phyloP scores from a whole-genome alignment of 805 yeast genomes.

The Metschnikowia kofuensis region DNA sequence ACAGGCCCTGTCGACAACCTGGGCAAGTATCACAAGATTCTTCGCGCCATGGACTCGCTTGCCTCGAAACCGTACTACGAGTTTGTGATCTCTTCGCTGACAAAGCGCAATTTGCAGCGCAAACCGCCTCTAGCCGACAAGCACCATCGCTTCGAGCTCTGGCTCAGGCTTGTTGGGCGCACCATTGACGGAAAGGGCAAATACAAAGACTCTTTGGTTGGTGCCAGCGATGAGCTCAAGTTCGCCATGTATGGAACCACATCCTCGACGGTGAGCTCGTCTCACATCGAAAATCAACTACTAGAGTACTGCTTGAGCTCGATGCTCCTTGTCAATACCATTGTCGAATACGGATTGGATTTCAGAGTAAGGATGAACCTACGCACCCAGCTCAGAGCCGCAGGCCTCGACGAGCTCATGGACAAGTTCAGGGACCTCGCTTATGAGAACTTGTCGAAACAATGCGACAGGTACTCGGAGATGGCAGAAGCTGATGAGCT shows the following conservation, averaged over 20 bases:
- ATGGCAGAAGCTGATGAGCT: slow-evolving; percentile 54
- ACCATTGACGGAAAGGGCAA: slow-evolving; percentile 84
- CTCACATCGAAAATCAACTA: slow-evolving; percentile 56
- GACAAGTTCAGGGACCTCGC: slow-evolving; percentile 35
- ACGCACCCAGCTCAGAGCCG: slow-evolving; percentile 44
- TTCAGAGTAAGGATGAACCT: slow-evolving; percentile 51
- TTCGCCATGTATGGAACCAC: slow-evolving; percentile 15
- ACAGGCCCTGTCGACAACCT: slow-evolving; percentile 26
- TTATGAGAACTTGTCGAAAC: slow-evolving; percentile 59
- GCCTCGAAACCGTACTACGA: slow-evolving; percentile 38
- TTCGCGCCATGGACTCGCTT: slow-evolving; percentile 49
- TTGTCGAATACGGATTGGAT: slow-evolving; percentile 48
- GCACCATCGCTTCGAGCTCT: slow-evolving; percentile 58
- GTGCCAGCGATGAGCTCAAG: slow-evolving; percentile 82
- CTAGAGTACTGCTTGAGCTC: slow-evolving; percentile 72
- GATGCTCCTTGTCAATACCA: slow-evolving; percentile 64
- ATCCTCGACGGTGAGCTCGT: slow-evolving; percentile 37
- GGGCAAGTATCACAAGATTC: slow-evolving; percentile 53
- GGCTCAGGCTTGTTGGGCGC: slow-evolving; percentile 65
- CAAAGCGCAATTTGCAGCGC: slow-evolving; percentile 31
- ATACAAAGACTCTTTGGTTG: slow-evolving; percentile 81
- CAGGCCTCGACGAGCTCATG: slow-evolving; percentile 22
- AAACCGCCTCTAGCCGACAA: slow-evolving; percentile 35
- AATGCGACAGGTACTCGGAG: slow-evolving; percentile 60
- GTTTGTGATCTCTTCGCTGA: slow-evolving; percentile 22